These are phyloP conservation scores for Fusarium sp. DNA, from an alignment of 2,329 filamentous ascomycete genomes.

Conservation along the genomic window DNA sequence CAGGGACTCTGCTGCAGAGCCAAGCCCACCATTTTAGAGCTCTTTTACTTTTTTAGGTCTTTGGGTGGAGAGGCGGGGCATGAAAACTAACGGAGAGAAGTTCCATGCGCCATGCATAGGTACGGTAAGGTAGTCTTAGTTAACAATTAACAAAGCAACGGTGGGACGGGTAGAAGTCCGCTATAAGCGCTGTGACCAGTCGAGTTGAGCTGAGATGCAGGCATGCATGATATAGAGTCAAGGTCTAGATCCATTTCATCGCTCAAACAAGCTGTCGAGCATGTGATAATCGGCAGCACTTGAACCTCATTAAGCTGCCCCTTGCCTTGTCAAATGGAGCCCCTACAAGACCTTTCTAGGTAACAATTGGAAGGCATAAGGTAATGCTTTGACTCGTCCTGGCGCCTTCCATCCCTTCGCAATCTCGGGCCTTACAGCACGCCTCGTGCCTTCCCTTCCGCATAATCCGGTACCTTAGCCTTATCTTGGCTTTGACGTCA, in stretches of 20 bases:
- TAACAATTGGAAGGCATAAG: background rate
- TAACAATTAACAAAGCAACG: slow-evolving; percentile 1
- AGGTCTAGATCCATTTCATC: slow-evolving; percentile 1
- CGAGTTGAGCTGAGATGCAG: background rate
- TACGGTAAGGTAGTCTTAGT: too few species aligned
- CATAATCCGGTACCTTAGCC: slow-evolving; percentile 3
- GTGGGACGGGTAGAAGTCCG: background rate
- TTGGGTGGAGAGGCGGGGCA: slow-evolving; percentile 31
- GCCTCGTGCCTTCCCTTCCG: slow-evolving; percentile 1
- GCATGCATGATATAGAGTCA: background rate
- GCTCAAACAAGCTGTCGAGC: background rate
- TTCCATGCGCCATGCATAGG: too few species aligned
- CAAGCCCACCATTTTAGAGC: slow-evolving; percentile 30
- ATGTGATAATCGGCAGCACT: slow-evolving; percentile 9
- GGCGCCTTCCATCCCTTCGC: slow-evolving; percentile 4
- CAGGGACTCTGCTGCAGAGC: slow-evolving; percentile 28
- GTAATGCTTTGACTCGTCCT: background rate
- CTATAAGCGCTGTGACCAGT: slow-evolving; percentile 19
- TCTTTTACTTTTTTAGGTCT: slow-evolving; percentile 2
- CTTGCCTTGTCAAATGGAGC: too few species aligned
- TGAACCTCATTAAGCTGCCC: background rate
- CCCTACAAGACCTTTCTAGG: too few species aligned
- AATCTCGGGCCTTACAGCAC: slow-evolving; percentile 14
- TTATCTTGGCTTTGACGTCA: slow-evolving; percentile 46
- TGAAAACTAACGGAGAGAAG: too few species aligned